A percentile compares a stretch with the other conserved stretches of the same genome.
These are phyloP conservation scores for Pichia deserticola DNA, from an alignment of 805 yeast genomes.

Conservation along the genomic window DNA sequence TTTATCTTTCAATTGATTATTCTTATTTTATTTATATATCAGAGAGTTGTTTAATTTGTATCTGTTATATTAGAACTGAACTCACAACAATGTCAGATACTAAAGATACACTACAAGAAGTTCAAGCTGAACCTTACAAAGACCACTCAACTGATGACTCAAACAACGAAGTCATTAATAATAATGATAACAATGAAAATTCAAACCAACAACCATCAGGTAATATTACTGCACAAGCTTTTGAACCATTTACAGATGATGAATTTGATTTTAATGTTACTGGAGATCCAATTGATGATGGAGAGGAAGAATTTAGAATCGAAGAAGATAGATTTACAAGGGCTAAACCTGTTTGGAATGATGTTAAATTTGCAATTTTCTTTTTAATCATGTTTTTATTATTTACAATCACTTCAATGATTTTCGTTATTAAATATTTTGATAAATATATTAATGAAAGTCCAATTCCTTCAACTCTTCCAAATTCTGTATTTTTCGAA, in stretches of 20 bases:
- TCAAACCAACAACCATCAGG: no score
- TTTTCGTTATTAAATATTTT: conserved; percentile 5
- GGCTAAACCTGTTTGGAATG: conserved; percentile 56
- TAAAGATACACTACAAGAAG: no score
- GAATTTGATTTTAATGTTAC: not conserved
- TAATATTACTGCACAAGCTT: no score
- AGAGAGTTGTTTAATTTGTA: no score
- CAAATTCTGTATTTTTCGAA: conserved; percentile 2
- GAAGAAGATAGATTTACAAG: conserved; percentile 59
- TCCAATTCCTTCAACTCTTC: conserved; percentile 2
- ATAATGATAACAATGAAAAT: not conserved
- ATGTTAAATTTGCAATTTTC: conserved; percentile 55
- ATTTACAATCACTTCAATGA: conserved; percentile 6
- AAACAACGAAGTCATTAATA: not conserved
- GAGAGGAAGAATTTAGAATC: conserved; percentile 2
- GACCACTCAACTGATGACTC: no score
- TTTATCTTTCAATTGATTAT: no score
- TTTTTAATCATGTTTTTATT: conserved; percentile 1
- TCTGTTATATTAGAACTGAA: no score
- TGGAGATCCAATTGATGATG: not conserved
- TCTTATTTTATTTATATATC: no score
- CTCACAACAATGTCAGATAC: no score
- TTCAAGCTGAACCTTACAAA: no score
- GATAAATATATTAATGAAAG: conserved; percentile 1
- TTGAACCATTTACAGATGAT: not conserved